A percentile compares a stretch with the other conserved stretches of the same genome.
phyloP scores from a whole-genome alignment of 306 rosid species.

The Lathyrus sativus region DNA sequence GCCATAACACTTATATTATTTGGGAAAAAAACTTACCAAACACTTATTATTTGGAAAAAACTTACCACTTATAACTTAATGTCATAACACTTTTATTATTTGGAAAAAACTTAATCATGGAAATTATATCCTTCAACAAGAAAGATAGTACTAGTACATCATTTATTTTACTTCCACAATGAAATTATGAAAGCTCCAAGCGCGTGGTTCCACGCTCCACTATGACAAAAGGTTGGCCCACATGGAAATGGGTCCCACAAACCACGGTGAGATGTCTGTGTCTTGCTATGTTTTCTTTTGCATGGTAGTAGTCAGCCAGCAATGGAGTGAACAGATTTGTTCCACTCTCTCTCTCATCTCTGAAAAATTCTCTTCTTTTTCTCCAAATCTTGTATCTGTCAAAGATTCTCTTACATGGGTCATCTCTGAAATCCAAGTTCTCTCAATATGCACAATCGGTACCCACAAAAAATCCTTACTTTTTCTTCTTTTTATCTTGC shows the following conservation, averaged over 20 bases:
- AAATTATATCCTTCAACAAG: too few species aligned
- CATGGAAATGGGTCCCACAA: constrained; percentile 39
- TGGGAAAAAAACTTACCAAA: too few species aligned
- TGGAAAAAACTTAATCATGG: too few species aligned
- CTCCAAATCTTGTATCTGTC: constrained; percentile 35
- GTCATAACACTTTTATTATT: too few species aligned
- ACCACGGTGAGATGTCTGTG: constrained; percentile 29
- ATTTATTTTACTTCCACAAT: too few species aligned
- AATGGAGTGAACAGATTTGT: constrained; percentile 34
- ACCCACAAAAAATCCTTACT: constrained; percentile 32
- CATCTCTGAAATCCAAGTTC: constrained; percentile 51
- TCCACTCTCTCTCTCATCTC: constrained; percentile 19
- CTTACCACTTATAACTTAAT: too few species aligned
- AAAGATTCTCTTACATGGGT: constrained; percentile 46
- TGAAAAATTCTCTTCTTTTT: constrained; percentile 19
- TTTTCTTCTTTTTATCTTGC: neutral
- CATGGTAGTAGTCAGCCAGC: constrained; percentile 42
- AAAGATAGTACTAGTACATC: too few species aligned
- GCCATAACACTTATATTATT: too few species aligned
- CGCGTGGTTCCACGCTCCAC: constrained; percentile 34
- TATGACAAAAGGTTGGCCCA: constrained; percentile 3
- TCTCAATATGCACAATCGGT: constrained; percentile 34
- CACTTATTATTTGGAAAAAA: too few species aligned
- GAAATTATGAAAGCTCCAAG: constrained; percentile 1
- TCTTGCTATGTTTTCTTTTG: constrained; percentile 42